Evolutionary conservation across 352 stramenopile genomes (phyloP).

Genomic region (Phytopythium cucurbitacearum): DNA sequence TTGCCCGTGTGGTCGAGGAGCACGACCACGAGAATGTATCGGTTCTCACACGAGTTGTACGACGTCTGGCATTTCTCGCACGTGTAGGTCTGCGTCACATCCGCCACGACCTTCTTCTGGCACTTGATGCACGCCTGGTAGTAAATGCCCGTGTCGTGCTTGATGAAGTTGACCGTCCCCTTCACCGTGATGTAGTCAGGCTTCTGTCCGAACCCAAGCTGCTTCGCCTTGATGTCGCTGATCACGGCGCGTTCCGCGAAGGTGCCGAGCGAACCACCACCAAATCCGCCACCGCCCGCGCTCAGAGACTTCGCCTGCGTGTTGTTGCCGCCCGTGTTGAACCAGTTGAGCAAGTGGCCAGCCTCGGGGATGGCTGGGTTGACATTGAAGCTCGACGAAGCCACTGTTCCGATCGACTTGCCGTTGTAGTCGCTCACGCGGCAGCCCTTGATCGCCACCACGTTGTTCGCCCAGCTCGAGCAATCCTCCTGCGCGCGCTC

Average conservation of each 20-base stretch:
- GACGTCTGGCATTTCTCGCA: conserved; percentile 96
- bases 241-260: conserved; percentile 90
- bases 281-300: conserved; percentile 63
- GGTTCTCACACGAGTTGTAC: conserved; percentile 91
- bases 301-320: conserved; percentile 79
- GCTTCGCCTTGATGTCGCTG: conserved; percentile 92
- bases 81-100: conserved; percentile 92
- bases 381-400: conserved; percentile 74
- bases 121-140: conserved; percentile 88
- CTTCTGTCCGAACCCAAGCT: conserved; percentile 95
- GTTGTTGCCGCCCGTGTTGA: conserved; percentile 63
- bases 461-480: conserved; percentile 85
- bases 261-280: conserved; percentile 61
- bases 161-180: conserved; percentile 96
- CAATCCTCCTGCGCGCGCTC: conserved; percentile 82
- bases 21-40: conserved; percentile 94
- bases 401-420: conserved; percentile 85
- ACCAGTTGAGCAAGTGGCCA: conserved; percentile 82
- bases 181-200: conserved; percentile 96
- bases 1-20: conserved; percentile 93
- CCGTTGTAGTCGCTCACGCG: conserved; percentile 94
- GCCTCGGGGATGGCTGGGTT: conserved; percentile 88
- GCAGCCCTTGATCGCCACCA: conserved; percentile 95
- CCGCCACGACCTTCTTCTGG: conserved; percentile 91
- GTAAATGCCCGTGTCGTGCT: conserved; percentile 89